Base-by-base conservation (phyloP, 2,329 filamentous ascomycete genomes). In the Zymoseptoria passerinii region DNA sequence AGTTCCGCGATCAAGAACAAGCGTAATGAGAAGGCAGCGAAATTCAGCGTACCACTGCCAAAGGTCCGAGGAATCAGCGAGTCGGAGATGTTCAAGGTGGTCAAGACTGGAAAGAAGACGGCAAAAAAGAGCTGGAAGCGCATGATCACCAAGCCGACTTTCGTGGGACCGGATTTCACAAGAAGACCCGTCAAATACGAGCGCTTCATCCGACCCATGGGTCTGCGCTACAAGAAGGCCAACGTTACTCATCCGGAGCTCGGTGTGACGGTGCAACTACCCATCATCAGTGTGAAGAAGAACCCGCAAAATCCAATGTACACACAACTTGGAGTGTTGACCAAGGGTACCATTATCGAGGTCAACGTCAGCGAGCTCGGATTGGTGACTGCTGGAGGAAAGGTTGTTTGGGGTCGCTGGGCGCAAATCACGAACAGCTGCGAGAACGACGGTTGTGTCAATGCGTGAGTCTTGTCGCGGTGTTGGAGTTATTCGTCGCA, bases 51-150 rank as follows among this genome's bases (percentile, higher is more conserved):
- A 48, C 94, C 94, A 1, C 75, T 99, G 70, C 94, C 94, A 40
- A 96, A 96, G 78, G 94, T 97, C 50, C 84, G 89, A 70, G 92
- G 90, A 64, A 96, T 97, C 67, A 86, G 84, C 66, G 92, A 97
- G 78, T 90, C 95, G 80, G 92, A 96, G 79, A 92, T 96, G 88
- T 97, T 97, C 81, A 92, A 90, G 77, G 92, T 96, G 13, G 85
- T 97, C 70, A 91, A 91, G 78, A 97, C 92, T 29, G 92, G 94
- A 68, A 95, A 95, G 83, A 96, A 96, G 81, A 90, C 87, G 1
- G 81, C 86, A 58, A 91, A 95, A 83, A 95, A 94, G 81, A 81
- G 80, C 58, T 81, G 86, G 86, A 89, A 89, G 78, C 76, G 85
- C 40, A 86, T 86, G 80, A 80, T 85, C 62, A 83, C 80, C 28